Base-by-base conservation (phyloP, 2,329 filamentous ascomycete species). In the Botrytis galanthina region DNA sequence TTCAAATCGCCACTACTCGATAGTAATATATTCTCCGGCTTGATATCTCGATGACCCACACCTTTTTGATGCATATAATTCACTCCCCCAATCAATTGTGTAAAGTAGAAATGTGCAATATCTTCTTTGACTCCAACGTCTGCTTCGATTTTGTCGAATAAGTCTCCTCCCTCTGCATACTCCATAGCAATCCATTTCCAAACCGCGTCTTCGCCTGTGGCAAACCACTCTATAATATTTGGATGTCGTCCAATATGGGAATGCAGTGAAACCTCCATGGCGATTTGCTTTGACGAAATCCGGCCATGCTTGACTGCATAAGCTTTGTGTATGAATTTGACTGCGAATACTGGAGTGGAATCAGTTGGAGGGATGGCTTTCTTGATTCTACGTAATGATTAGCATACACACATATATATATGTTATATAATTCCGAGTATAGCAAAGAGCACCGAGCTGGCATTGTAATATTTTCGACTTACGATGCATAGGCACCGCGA, bases 151-250 rank as follows among this genome's bases (percentile, higher is more conserved):
- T 99, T 99, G 89, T 99, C 96, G 82, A 99, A 99, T 12, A 99
- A 87, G 81, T 99, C 96, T 18, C 96, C 96, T 60, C 96, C 96
- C 79, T 97, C 93, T 63, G 96, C 96, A 78, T 93, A 92, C 83
- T 99, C 96, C 94, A 99, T 98, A 57, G 95, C 95, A 78, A 99
- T 97, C 96, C 96, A 99, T 78, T 93, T 90, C 95, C 96, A 99
- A 29, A 91, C 84, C 0, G 86, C 80, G 81, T 99, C 95, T 82
- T 98, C 93, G 72, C 94, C 95, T 2, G 91, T 92, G 60, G 92
- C 91, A 78, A 97, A 94, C 87, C 94, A 98, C 80, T 94, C 92
- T 79, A 99, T 98, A 77, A 99, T 92, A 82, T 99, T 97, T 71
- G 91, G 90, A 81, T 99, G 97, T 77, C 93, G 91, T 66, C 93